A percentile compares a stretch with the other conserved stretches of the same genome.
phyloP scores from a whole-genome alignment of 1,284 basidiomycete genomes.

The Stereum hirsutum region DNA sequence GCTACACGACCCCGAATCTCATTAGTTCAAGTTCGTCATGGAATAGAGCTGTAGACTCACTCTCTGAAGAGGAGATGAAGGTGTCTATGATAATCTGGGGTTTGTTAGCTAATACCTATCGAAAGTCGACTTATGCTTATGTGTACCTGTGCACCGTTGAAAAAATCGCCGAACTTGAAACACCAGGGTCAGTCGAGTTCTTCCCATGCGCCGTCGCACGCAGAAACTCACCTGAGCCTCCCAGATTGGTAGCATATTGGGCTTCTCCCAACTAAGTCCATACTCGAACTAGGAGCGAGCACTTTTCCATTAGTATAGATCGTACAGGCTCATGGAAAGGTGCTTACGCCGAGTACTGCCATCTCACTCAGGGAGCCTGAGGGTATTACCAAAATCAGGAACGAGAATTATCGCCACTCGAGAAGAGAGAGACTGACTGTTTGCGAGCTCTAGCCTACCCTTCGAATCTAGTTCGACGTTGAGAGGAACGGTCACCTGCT shows the following conservation, averaged over 20 bases:
- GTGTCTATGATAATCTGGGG: slow-evolving; percentile 83
- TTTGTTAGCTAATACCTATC: neutral
- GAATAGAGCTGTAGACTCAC: too few species aligned
- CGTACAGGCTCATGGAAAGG: slow-evolving; percentile 4
- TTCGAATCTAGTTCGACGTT: slow-evolving; percentile 54
- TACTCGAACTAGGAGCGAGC: slow-evolving; percentile 62
- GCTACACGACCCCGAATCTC: slow-evolving; percentile 32
- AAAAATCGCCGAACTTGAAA: slow-evolving; percentile 78
- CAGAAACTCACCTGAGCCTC: slow-evolving; percentile 76
- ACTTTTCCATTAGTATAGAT: neutral
- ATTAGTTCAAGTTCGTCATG: slow-evolving; percentile 1
- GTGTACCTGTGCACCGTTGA: slow-evolving; percentile 72
- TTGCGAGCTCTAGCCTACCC: slow-evolving; percentile 78
- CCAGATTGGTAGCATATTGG: slow-evolving; percentile 78
- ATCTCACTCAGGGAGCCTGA: slow-evolving; percentile 82
- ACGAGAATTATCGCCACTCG: neutral
- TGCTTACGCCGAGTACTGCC: slow-evolving; percentile 72
- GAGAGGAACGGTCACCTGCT: slow-evolving; percentile 69
- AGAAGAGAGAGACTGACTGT: slow-evolving; percentile 46
- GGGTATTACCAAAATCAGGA: neutral
- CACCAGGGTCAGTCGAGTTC: neutral
- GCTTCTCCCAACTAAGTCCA: slow-evolving; percentile 80
- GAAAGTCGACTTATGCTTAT: neutral
- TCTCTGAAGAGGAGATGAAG: slow-evolving; percentile 76
- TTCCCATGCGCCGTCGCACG: neutral